phyloP scores from a whole-genome alignment of 164 flowering plant species.

The Piper betle region DNA sequence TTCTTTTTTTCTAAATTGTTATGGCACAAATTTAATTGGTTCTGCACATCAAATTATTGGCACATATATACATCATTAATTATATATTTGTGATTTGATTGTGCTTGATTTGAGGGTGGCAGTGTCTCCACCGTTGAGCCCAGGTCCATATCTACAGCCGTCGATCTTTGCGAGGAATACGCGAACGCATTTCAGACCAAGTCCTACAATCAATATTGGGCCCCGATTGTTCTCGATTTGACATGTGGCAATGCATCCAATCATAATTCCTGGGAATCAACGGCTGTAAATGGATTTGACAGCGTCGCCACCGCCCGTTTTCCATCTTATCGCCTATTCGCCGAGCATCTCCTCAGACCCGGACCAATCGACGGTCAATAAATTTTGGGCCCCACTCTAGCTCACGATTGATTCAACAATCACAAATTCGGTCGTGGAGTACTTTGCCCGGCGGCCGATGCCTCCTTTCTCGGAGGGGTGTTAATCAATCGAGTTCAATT shows the following conservation, averaged over 20 bases:
- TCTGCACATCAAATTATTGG: not conserved
- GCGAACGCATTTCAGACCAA: conserved; percentile 67
- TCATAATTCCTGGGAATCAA: conserved; percentile 19
- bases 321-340: conserved; percentile 55
- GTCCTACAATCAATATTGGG: conserved; percentile 61
- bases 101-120: not conserved
- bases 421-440: conserved; percentile 31
- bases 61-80: no score
- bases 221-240: conserved; percentile 37
- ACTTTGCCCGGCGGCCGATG: conserved; percentile 47
- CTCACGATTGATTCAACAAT: conserved; percentile 13
- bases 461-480: conserved; percentile 37
- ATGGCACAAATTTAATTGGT: not conserved
- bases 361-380: conserved; percentile 38
- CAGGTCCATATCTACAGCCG: not conserved
- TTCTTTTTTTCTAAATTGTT: no score
- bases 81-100: not conserved
- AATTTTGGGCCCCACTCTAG: conserved; percentile 11
- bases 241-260: conserved; percentile 13
- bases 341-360: conserved; percentile 59
- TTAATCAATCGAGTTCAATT: conserved; percentile 35
- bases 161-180: conserved; percentile 55
- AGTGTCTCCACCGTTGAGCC: not conserved
- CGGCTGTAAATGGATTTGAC: no score
- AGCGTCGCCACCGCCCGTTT: conserved; percentile 55